Evolutionary conservation across 2,329 filamentous ascomycete genomes (phyloP).

Genomic region (Hypoxylon sp.): DNA sequence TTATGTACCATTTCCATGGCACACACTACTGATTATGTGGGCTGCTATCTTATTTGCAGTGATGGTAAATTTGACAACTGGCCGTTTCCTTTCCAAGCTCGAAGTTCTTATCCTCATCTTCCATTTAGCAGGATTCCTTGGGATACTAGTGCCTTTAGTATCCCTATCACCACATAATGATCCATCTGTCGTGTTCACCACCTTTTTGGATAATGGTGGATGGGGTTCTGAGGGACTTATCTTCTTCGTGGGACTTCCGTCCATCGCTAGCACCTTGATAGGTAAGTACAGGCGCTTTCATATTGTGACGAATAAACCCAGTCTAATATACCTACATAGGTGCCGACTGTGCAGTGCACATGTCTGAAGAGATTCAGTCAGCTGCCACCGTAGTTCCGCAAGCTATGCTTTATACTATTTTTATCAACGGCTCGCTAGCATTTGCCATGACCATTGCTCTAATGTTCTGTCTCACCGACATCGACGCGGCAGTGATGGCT

Average conservation of each 20-base stretch:
- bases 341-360: conserved; percentile 37
- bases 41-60: conserved; percentile 26
- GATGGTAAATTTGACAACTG: conserved; percentile 35
- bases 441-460: conserved; percentile 38
- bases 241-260: conserved; percentile 44
- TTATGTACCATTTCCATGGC: conserved; percentile 37
- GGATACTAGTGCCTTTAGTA: conserved; percentile 45
- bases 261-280: conserved; percentile 23
- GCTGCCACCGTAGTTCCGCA: conserved; percentile 35
- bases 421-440: conserved; percentile 37
- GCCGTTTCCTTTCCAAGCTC: conserved; percentile 34
- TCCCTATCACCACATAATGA: conserved; percentile 46
- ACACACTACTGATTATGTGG: conserved; percentile 42
- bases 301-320: background rate
- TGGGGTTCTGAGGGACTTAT: conserved; percentile 55
- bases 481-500: conserved; percentile 32
- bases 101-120: conserved; percentile 39
- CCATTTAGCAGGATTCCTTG: conserved; percentile 52
- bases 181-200: conserved; percentile 52
- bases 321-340: conserved; percentile 8
- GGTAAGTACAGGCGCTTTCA: conserved; percentile 8
- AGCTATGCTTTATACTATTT: conserved; percentile 33
- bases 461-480: conserved; percentile 37
- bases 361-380: conserved; percentile 38
- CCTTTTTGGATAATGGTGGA: conserved; percentile 53